Conservation (phyloP, 192 early-diverging fungal species). For the Chytriomyces confervae region DNA sequence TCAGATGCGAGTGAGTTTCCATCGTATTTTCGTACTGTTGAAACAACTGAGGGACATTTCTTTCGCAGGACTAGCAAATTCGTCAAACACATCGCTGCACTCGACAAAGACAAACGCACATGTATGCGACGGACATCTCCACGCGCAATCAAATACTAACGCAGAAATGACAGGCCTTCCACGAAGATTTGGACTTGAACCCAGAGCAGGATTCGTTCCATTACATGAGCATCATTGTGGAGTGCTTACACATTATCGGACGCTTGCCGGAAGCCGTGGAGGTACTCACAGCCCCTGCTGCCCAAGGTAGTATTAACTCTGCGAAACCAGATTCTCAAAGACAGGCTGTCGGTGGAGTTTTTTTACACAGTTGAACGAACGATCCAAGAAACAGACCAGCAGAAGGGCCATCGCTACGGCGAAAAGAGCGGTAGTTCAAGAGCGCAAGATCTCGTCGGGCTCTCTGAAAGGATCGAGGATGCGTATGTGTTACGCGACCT, state of each 20-base stretch:
- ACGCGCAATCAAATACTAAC: no score
- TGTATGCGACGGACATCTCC: no score
- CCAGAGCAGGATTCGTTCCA: constrained; percentile 62
- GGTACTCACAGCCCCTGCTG: constrained; percentile 29
- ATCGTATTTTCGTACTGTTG: no score
- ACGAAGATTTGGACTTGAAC: constrained; percentile 58
- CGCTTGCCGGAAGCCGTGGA: constrained; percentile 54
- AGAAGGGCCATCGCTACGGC: background rate
- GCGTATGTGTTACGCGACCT: constrained; percentile 38
- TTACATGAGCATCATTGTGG: constrained; percentile 55
- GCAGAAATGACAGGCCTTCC: constrained; percentile 1
- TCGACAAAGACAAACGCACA: no score
- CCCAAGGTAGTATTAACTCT: background rate
- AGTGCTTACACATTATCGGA: constrained; percentile 49
- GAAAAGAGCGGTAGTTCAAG: background rate
- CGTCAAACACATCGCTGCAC: no score
- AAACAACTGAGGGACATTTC: no score
- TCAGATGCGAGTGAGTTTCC: no score
- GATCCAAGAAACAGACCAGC: constrained; percentile 55
- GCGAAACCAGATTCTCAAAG: constrained; percentile 37
- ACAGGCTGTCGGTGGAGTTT: constrained; percentile 52
- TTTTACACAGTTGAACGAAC: constrained; percentile 61
- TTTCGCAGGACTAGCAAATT: no score
- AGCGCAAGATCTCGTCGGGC: constrained; percentile 41
- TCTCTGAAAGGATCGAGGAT: constrained; percentile 27